Base-by-base conservation (phyloP, 306 rosid species). In the Lathyrus oleraceus region DNA sequence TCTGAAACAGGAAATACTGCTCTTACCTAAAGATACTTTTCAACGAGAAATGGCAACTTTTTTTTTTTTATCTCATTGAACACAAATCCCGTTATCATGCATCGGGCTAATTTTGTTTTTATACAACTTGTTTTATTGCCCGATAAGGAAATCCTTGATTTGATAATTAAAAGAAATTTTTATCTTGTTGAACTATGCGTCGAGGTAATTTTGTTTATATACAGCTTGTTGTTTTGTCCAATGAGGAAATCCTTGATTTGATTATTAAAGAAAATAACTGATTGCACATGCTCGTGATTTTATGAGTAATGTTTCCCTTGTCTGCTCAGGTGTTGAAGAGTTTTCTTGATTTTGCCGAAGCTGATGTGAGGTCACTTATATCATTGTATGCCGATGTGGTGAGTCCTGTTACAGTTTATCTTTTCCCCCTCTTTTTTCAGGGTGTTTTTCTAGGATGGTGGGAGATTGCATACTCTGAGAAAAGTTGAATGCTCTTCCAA, bases 371-470 rank as follows among this genome's bases (percentile, higher is more conserved):
- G 90, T 75, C 85, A 64, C 91, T 94, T 36, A 94, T 84, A 74
- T 88, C 98, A 40, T 80, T 94, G 88, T 94, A 90, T 87, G 81
- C 98, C 17, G 98, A 85, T 87, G 97, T 94, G 97, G 98, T 94
- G 76, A 80, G 94, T 78, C 48, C 65, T 61, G 73, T 71, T 13
- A 58, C 32, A 23, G 44, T 69, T 53, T 42, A 27, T 62, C 44
- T 42, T 42, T 14, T 71, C n/a, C 49, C 30, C 48, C 40, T 32
- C 19, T 58, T 42, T 65, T 69, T 52, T 36, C 59, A 36, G 8
- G 67, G 70, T 65, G 38, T 25, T 74, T 48, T 48, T 64, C 30
- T 23, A 21, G 42, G 21, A n/a, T 47, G 67, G 61, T 64, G 7
- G 47, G 25, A 57, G 27, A 69, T 63, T 69, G 51, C 64, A 38